phyloP scores from a whole-genome alignment of 768 basidiomycete genomes.

The Mycena rosella region DNA sequence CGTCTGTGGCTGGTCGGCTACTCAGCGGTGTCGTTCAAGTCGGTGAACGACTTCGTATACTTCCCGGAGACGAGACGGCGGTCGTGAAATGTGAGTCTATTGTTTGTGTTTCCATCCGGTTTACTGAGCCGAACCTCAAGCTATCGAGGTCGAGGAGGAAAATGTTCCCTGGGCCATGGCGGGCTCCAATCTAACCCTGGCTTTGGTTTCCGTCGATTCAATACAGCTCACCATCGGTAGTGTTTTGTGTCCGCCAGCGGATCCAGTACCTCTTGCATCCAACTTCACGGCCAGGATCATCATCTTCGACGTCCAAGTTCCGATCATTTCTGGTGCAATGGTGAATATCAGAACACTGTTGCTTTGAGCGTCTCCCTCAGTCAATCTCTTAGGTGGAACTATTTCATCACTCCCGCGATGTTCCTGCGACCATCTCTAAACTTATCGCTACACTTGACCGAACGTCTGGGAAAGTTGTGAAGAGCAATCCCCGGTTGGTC shows the following conservation, averaged over 20 bases:
- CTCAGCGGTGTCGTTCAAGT: constrained; percentile 93
- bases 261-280: constrained; percentile 81
- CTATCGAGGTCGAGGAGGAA: constrained; percentile 86
- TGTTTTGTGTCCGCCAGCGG: constrained; percentile 83
- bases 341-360: constrained; percentile 56
- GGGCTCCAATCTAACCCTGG: constrained; percentile 90
- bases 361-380: not conserved
- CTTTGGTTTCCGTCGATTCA: constrained; percentile 86
- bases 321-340: constrained; percentile 88
- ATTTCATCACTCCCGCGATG: constrained; percentile 94
- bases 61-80: constrained; percentile 93
- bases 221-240: constrained; percentile 89
- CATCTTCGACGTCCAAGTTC: constrained; percentile 92
- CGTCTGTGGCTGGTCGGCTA: constrained; percentile 85
- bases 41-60: constrained; percentile 86
- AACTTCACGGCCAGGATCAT: constrained; percentile 90
- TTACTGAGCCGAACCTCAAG: constrained; percentile 56
- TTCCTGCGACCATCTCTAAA: constrained; percentile 89
- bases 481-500: constrained; percentile 83
- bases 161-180: constrained; percentile 89
- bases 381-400: constrained; percentile 79
- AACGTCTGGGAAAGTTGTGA: constrained; percentile 77
- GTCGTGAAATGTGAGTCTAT: constrained; percentile 73
- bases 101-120: not conserved
- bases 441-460: constrained; percentile 86